These are phyloP conservation scores for Phylloporus rhodoxanthus DNA, from an alignment of 768 basidiomycete species.

Conservation along the genomic window DNA sequence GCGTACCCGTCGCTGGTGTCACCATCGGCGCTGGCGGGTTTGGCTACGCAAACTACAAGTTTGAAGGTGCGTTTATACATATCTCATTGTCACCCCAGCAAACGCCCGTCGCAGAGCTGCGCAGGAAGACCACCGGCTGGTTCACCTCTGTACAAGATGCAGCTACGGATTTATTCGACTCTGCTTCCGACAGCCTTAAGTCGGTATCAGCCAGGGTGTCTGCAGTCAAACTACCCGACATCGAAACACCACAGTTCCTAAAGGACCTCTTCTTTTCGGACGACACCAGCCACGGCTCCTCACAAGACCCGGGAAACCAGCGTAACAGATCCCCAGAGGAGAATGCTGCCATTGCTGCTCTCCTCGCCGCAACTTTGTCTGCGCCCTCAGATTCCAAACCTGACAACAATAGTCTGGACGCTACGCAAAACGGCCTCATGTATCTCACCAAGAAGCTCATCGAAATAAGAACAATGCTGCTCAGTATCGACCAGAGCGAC, in stretches of 20 bases:
- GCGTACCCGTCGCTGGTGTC: conserved; percentile 82
- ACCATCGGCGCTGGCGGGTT: conserved; percentile 87
- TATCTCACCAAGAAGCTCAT: conserved; percentile 92
- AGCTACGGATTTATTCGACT: conserved; percentile 53
- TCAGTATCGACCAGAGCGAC: conserved; percentile 94
- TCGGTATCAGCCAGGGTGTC: conserved; percentile 54
- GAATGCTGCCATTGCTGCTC: conserved; percentile 61
- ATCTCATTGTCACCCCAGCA: not conserved
- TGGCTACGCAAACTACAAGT: conserved; percentile 94
- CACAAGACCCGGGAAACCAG: conserved; percentile 32
- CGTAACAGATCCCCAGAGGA: conserved; percentile 46
- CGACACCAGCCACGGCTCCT: conserved; percentile 27
- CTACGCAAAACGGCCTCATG: conserved; percentile 79
- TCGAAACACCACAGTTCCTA: conserved; percentile 62
- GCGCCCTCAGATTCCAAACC: conserved; percentile 54
- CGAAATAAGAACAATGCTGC: conserved; percentile 90
- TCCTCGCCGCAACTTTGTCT: conserved; percentile 73
- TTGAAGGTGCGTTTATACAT: conserved; percentile 63
- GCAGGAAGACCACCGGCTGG: conserved; percentile 63
- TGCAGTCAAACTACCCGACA: conserved; percentile 49
- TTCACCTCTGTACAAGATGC: conserved; percentile 60
- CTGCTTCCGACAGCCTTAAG: conserved; percentile 66
- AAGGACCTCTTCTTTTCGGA: conserved; percentile 51
- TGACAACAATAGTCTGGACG: conserved; percentile 32
- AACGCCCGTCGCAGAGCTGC: conserved; percentile 50